A percentile compares a stretch with the other conserved stretches of the same genome.
These are phyloP conservation scores for Annona cherimola DNA, from an alignment of 164 flowering plant genomes.

Conservation along the genomic window DNA sequence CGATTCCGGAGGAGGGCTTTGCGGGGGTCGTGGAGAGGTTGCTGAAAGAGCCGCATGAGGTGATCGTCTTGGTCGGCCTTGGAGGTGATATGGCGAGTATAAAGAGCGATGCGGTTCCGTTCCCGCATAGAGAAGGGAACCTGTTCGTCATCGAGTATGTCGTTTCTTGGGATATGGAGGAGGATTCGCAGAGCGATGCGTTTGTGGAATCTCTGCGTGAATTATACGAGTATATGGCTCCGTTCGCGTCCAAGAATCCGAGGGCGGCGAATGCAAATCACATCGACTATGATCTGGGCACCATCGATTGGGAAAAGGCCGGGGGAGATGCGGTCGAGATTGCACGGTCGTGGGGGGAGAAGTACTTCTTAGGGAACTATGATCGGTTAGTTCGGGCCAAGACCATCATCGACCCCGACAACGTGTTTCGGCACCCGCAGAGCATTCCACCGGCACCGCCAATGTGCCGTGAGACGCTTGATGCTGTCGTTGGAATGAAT, in stretches of 20 bases:
- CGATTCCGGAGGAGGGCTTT: constrained; percentile 8
- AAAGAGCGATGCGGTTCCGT: constrained; percentile 14
- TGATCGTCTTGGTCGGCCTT: constrained; percentile 11
- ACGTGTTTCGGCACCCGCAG: constrained; percentile 10
- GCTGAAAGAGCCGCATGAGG: neutral
- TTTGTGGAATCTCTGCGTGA: neutral
- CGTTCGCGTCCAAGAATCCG: constrained; percentile 10
- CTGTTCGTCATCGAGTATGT: constrained; percentile 12
- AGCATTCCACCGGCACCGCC: constrained; percentile 10
- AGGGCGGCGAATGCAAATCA: constrained; percentile 13
- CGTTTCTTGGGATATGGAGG: constrained; percentile 10
- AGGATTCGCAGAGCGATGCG: neutral
- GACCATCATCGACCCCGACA: constrained; percentile 12
- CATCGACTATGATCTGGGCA: constrained; percentile 11
- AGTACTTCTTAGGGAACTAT: constrained; percentile 9
- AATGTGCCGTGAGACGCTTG: neutral
- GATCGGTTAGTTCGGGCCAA: constrained; percentile 11
- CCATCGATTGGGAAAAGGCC: neutral
- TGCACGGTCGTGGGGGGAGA: constrained; percentile 10
- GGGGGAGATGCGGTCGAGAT: constrained; percentile 1
- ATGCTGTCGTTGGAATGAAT: no score
- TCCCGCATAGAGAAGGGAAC: constrained; percentile 22
- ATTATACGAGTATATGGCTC: constrained; percentile 11
- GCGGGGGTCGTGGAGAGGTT: constrained; percentile 4
- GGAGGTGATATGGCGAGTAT: constrained; percentile 23